phyloP scores from a whole-genome alignment of 768 basidiomycete species.

The Sarcodon aspratus region DNA sequence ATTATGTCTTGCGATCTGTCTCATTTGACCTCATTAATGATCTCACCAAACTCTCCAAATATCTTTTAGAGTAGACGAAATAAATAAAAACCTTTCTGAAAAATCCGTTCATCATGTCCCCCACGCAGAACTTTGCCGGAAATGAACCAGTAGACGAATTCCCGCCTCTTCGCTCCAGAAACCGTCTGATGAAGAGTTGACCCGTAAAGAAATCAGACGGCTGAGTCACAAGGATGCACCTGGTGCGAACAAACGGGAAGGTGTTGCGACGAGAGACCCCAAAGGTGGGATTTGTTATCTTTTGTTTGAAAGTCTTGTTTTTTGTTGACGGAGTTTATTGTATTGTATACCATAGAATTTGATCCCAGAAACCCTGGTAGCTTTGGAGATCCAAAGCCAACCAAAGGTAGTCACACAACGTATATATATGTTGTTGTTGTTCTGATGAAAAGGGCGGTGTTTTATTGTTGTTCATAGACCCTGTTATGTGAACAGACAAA shows the following conservation, averaged over 20 bases:
- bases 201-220: slow-evolving; percentile 9
- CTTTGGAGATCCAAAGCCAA: slow-evolving; percentile 2
- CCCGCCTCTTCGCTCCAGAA: slow-evolving; percentile 9
- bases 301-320: slow-evolving; percentile 1
- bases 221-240: slow-evolving; percentile 9
- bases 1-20: no score
- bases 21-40: no score
- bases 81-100: no score
- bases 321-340: not conserved
- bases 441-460: not conserved
- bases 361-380: no score
- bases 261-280: slow-evolving; percentile 15
- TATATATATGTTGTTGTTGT: not conserved
- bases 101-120: slow-evolving; percentile 1
- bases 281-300: slow-evolving; percentile 5
- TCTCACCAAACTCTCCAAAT: no score
- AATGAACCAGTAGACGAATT: slow-evolving; percentile 15
- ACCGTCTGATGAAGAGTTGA: slow-evolving; percentile 13
- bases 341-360: no score
- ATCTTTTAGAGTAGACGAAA: no score
- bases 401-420: no score
- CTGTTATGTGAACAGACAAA: not conserved
- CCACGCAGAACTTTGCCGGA: slow-evolving; percentile 16
- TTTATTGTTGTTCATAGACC: not conserved
- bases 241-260: slow-evolving; percentile 17